A percentile compares a stretch with the other conserved stretches of the same genome.
Conservation (phyloP, 2,329 filamentous ascomycete genomes). For the Talaromyces sp. region DNA sequence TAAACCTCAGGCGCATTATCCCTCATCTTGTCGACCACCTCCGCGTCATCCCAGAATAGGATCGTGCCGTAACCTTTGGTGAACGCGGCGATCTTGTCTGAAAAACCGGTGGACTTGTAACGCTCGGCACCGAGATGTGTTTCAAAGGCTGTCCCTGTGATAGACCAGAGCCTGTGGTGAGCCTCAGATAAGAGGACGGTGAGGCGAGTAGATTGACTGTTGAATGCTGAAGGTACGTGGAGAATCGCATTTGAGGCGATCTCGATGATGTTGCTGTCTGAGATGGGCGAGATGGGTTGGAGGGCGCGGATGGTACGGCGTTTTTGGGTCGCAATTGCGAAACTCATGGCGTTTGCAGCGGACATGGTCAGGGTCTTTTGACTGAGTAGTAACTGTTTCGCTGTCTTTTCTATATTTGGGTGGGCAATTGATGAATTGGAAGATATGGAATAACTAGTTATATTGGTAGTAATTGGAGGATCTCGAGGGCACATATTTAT, state of each 20-base stretch:
- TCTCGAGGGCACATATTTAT: background rate
- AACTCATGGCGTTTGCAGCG: background rate
- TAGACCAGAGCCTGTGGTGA: constrained; percentile 69
- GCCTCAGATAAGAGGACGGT: constrained; percentile 75
- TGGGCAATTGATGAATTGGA: background rate
- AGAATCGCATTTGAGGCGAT: constrained; percentile 47
- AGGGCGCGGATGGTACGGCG: constrained; percentile 28
- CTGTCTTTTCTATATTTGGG: background rate
- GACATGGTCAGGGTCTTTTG: background rate
- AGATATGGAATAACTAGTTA: background rate
- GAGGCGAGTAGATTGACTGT: constrained; percentile 74
- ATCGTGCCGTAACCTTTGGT: constrained; percentile 66
- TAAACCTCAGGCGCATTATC: constrained; percentile 59
- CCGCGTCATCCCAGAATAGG: constrained; percentile 78
- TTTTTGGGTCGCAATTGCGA: background rate
- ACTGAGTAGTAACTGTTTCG: background rate
- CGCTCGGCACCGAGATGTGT: constrained; percentile 35
- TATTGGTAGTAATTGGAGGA: background rate
- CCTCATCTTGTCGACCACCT: constrained; percentile 56
- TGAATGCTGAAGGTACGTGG: constrained; percentile 74
- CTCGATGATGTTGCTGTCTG: constrained; percentile 26
- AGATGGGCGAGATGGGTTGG: constrained; percentile 27
- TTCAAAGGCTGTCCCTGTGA: constrained; percentile 55
- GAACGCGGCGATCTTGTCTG: background rate
- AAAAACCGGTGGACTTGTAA: constrained; percentile 48